A percentile compares a stretch with the other conserved stretches of the same genome.
Evolutionary conservation across 257 asterid species (phyloP).

Genomic region (Rehmannia glutinosa): DNA sequence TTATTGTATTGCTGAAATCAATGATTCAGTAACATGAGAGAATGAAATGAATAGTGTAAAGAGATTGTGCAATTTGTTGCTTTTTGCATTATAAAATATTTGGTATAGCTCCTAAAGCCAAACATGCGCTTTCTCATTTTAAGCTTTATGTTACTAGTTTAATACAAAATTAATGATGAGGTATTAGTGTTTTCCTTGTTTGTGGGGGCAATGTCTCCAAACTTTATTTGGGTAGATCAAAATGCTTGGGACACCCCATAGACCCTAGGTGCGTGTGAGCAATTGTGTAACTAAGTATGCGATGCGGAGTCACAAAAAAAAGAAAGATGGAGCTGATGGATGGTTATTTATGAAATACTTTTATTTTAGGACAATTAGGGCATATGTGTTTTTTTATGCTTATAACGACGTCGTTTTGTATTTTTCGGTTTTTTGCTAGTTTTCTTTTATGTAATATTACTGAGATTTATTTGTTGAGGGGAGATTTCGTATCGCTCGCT

Average conservation of each 20-base stretch:
- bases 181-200: conserved; percentile 19
- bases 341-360: neutral
- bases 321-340: neutral
- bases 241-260: no score
- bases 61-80: conserved; percentile 35
- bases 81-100: conserved; percentile 25
- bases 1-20: conserved; percentile 33
- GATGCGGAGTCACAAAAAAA: neutral
- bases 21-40: conserved; percentile 81
- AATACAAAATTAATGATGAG: conserved; percentile 10
- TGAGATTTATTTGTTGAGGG: no score
- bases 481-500: no score
- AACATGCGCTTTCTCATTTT: conserved; percentile 38
- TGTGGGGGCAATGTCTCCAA: conserved; percentile 22
- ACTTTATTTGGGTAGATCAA: neutral
- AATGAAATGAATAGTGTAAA: conserved; percentile 53
- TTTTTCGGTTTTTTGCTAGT: neutral
- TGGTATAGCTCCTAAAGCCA: conserved; percentile 47
- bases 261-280: no score
- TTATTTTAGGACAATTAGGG: neutral
- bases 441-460: no score
- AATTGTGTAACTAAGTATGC: no score
- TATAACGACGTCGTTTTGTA: neutral
- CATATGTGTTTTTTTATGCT: neutral
- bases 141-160: conserved; percentile 14